Conservation (phyloP, 176 grass and related monocot genomes). For the Hsuehochloa calcarea region DNA sequence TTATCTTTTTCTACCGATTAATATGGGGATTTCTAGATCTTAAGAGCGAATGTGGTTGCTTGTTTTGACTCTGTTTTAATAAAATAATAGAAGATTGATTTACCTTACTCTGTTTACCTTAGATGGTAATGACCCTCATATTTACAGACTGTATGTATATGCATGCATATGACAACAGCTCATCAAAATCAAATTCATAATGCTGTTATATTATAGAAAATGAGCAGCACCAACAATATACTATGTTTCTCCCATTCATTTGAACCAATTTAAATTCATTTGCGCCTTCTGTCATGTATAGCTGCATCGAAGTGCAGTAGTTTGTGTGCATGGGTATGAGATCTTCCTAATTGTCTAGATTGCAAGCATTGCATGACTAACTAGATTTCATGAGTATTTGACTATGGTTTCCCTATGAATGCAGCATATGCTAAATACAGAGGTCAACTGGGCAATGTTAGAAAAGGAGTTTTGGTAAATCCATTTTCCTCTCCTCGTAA, state of each 20-base stretch:
- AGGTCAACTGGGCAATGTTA: slow-evolving; percentile 84
- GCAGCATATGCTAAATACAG: slow-evolving; percentile 97
- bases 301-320: not conserved
- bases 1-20: too few species aligned
- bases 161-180: not conserved
- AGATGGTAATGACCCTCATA: not conserved
- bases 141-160: not conserved
- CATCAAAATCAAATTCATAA: not conserved
- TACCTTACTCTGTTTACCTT: not conserved
- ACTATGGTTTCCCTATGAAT: slow-evolving; percentile 34
- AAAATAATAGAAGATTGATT: too few species aligned
- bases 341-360: not conserved
- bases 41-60: too few species aligned
- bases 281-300: not conserved
- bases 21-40: too few species aligned
- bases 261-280: not conserved
- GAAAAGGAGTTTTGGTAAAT: slow-evolving; percentile 95
- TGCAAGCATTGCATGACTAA: not conserved
- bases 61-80: too few species aligned
- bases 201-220: slow-evolving; percentile 11
- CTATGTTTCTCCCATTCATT: not conserved
- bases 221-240: not conserved
- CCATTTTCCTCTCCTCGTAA: slow-evolving; percentile 25
- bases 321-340: not conserved
- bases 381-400: slow-evolving; percentile 28